Base-by-base conservation (phyloP, 31 red algal genomes). In the Pterothamnion heteromorphum region DNA sequence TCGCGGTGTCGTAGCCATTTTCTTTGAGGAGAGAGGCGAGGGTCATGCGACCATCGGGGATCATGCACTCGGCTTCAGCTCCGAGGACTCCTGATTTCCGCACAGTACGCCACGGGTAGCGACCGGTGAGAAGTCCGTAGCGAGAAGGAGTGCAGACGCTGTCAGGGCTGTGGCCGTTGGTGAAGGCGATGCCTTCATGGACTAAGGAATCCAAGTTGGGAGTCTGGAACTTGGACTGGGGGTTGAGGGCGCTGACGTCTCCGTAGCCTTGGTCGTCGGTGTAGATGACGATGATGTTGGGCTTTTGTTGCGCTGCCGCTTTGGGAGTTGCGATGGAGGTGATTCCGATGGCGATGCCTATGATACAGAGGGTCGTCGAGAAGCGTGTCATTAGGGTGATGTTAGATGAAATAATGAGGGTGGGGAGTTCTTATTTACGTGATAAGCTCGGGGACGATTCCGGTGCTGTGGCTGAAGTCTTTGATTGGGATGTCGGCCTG, bases 221-320 rank as follows among this genome's bases (percentile, higher is more conserved):
- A 9, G 80, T 83, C 28, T 83, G 18, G 14, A 83, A 32, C 23
- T 83, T 32, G 14, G 80, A 9, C 51, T 64, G 14, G 30, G 80
- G 22, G 23, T 32, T 32, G 9, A 28, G 30, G 28, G 14, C 5
- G 22, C 80, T 32, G 18, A 83, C 80, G 30, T 83, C 80, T 9
- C 80, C 80, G 23, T 20, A 83, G 5, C 80, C 80, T 14, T 28
- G 80, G 23, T 83, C 80, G 23, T 83, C 80, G 20, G 28, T 28
- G 80, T 83, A 83, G 28, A 83, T 83, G 23, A 83, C 21, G 23
- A 83, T 83, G 30, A 83, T 32, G 30, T 83, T 83, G 23, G 80
- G 80, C 9, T 18, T 9, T n/a, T 64, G 51, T 64, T 64, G 51
- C 9, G 9, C 51, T n/a, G 51, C 51, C 9, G 51, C 51, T 64